Conservation (phyloP, 2,329 filamentous ascomycete species). For the Penicillium sp. region DNA sequence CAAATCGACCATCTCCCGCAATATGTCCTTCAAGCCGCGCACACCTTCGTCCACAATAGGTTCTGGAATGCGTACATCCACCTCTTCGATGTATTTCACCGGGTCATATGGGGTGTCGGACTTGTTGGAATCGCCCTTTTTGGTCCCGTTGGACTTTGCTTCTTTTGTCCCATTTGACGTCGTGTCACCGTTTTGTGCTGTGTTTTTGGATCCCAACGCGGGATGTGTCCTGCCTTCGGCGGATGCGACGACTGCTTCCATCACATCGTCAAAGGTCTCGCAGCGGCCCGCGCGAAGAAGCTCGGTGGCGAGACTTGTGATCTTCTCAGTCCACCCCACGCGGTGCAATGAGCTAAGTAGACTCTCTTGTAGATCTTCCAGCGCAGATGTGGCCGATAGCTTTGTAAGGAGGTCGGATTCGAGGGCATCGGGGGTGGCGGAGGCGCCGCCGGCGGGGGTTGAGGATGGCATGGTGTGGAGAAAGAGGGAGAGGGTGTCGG, state of each 20-base stretch:
- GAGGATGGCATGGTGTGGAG: constrained; percentile 29
- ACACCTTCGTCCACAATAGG: constrained; percentile 58
- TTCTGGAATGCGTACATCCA: constrained; percentile 57
- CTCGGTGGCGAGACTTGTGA: constrained; percentile 61
- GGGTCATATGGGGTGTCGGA: constrained; percentile 29
- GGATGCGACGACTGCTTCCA: constrained; percentile 59
- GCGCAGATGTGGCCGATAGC: constrained; percentile 56
- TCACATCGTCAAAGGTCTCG: constrained; percentile 62
- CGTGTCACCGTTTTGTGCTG: constrained; percentile 30
- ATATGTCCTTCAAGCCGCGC: constrained; percentile 57
- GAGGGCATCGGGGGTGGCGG: constrained; percentile 48
- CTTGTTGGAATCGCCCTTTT: constrained; percentile 34
- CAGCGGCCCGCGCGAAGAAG: constrained; percentile 64
- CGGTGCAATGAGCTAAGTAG: constrained; percentile 62
- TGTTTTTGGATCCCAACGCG: constrained; percentile 34
- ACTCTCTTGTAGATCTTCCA: constrained; percentile 61
- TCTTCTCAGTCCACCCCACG: constrained; percentile 63
- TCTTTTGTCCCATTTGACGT: constrained; percentile 27
- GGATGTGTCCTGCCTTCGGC: constrained; percentile 45
- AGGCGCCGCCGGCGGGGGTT: constrained; percentile 27
- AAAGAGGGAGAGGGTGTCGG: constrained; percentile 5
- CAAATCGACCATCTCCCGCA: constrained; percentile 58
- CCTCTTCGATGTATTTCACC: constrained; percentile 42
- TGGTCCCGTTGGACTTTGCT: constrained; percentile 30
- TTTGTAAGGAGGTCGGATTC: constrained; percentile 50